A percentile compares a stretch with the other conserved stretches of the same genome.
These are phyloP conservation scores for Corylus americana DNA, from an alignment of 306 rosid species.

Conservation along the genomic window DNA sequence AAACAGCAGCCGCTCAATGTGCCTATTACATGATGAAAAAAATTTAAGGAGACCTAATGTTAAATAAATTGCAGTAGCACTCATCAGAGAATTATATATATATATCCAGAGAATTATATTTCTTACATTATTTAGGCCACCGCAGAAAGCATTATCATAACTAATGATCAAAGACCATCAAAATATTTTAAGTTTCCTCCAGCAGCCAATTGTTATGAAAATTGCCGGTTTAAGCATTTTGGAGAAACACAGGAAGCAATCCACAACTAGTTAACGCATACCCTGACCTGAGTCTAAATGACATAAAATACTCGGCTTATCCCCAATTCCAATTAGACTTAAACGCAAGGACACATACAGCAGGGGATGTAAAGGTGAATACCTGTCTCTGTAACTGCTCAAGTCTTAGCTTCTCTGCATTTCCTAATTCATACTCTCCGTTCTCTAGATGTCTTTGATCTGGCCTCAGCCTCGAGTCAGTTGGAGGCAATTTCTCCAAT, in stretches of 20 bases:
- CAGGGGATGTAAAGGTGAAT: constrained; percentile 9
- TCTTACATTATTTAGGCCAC: neutral
- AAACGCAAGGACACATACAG: constrained; percentile 1
- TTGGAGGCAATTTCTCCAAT: constrained; percentile 74
- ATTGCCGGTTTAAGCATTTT: neutral
- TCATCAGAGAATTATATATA: neutral
- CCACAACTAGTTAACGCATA: neutral
- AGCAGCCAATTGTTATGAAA: neutral
- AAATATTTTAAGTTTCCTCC: neutral
- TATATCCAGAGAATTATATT: neutral
- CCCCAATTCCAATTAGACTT: constrained; percentile 5
- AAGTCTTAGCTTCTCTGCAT: constrained; percentile 90
- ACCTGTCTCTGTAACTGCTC: constrained; percentile 99
- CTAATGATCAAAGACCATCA: neutral
- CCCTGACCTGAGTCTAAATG: neutral
- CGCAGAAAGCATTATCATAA: neutral
- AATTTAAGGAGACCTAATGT: neutral
- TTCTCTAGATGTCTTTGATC: constrained; percentile 96
- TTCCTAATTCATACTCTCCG: constrained; percentile 90
- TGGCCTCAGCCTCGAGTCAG: constrained; percentile 97
- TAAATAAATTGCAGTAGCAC: constrained; percentile 9
- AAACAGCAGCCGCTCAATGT: constrained; percentile 13
- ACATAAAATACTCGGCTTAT: neutral
- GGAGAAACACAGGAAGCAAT: neutral
- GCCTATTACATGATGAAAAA: constrained; percentile 1